Conservation (phyloP, 106 monocot genomes). For the Phalaenopsis equestris region DNA sequence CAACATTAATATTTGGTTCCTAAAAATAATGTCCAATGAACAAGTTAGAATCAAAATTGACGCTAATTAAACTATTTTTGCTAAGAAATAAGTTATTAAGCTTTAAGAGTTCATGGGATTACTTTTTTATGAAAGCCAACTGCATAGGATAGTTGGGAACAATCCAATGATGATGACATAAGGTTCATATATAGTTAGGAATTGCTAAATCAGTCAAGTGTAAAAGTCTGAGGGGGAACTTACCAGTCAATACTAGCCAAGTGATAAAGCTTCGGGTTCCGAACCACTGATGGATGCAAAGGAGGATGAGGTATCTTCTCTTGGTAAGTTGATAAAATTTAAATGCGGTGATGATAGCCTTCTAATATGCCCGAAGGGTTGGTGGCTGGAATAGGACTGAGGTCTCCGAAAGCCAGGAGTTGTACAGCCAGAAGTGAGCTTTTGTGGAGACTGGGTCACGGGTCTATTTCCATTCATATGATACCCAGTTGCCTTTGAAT, state of each 20-base stretch:
- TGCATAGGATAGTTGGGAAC: too few relatives aligned
- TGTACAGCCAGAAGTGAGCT: slow-evolving; percentile 50
- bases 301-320: slow-evolving; percentile 68
- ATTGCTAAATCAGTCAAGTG: background rate
- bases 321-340: slow-evolving; percentile 45
- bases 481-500: slow-evolving; percentile 27
- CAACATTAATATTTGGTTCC: too few relatives aligned
- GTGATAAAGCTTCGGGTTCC: slow-evolving; percentile 60
- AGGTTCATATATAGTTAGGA: background rate
- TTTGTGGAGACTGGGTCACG: slow-evolving; percentile 48
- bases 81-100: too few relatives aligned
- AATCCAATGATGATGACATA: too few relatives aligned
- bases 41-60: too few relatives aligned
- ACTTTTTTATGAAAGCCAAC: too few relatives aligned
- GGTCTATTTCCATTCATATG: slow-evolving; percentile 28
- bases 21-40: too few relatives aligned
- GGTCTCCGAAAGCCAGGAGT: slow-evolving; percentile 74
- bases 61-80: too few relatives aligned
- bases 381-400: slow-evolving; percentile 61
- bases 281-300: slow-evolving; percentile 83
- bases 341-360: slow-evolving; percentile 37
- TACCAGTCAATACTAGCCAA: slow-evolving; percentile 7
- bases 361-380: slow-evolving; percentile 59
- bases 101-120: too few relatives aligned
- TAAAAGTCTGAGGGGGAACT: background rate